phyloP scores from a whole-genome alignment of 1,139 yeast genomes.

The Sugiyamaella sp. region DNA sequence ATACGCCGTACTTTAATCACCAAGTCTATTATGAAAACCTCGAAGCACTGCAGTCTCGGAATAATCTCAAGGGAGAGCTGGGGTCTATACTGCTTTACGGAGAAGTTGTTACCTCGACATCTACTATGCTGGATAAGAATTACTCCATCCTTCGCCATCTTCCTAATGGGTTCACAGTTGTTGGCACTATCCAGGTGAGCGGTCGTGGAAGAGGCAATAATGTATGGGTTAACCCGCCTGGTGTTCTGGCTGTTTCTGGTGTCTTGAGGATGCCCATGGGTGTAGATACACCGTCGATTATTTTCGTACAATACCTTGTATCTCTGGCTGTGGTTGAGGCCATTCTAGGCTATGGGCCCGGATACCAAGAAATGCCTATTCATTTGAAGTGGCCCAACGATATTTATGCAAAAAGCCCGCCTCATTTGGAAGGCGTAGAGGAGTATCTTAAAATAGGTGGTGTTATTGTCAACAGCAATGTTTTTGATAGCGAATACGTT shows the following conservation, averaged over 20 bases:
- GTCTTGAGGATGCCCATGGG: constrained; percentile 61
- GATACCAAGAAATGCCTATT: constrained; percentile 75
- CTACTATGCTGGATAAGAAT: constrained; percentile 74
- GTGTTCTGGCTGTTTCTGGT: constrained; percentile 83
- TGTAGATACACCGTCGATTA: constrained; percentile 45
- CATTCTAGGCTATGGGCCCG: constrained; percentile 63
- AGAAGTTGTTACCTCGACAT: constrained; percentile 90
- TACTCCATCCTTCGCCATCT: constrained; percentile 56
- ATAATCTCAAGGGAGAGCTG: constrained; percentile 41
- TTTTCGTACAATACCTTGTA: constrained; percentile 83
- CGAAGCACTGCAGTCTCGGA: constrained; percentile 40
- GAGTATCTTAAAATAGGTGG: constrained; percentile 83
- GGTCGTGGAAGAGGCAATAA: constrained; percentile 97
- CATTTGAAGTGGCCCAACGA: constrained; percentile 98
- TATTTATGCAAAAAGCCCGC: constrained; percentile 71
- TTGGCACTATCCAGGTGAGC: constrained; percentile 81
- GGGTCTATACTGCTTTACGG: constrained; percentile 75
- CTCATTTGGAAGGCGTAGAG: constrained; percentile 45
- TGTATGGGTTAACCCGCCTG: constrained; percentile 92
- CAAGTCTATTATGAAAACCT: constrained; percentile 56
- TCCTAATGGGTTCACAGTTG: constrained; percentile 73
- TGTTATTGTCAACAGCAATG: constrained; percentile 77
- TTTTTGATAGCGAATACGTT: constrained; percentile 57
- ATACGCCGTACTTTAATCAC: constrained; percentile 76
- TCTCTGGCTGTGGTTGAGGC: constrained; percentile 85